Base-by-base conservation (phyloP, 176 grass and related monocot genomes). In the Oryza longistaminata region DNA sequence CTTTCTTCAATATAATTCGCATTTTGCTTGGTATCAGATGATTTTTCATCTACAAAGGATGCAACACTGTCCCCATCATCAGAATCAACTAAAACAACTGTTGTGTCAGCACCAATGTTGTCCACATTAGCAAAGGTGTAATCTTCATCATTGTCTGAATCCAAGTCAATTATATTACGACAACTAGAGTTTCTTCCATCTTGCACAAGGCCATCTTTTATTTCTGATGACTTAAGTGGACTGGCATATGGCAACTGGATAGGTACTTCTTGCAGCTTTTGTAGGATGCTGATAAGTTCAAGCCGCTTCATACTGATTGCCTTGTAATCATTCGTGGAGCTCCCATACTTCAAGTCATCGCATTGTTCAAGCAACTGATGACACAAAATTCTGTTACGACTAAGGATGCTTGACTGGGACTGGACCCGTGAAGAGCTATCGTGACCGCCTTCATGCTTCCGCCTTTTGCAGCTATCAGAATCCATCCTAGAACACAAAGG, bases 21-120 rank as follows among this genome's bases (percentile, higher is more conserved):
- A 75, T 74, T 66, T 62, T 69, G 15, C 25, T 85, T 70, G 42
- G 14, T 69, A 77, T 10, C 29, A 29, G 73, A 71, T 74, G 77
- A 78, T 73, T 67, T 75, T 73, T 80, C 77, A 85, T 70, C 46
- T 50, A 26, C 62, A 75, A 62, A 75, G 76, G 82, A 89, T 70
- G 61, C 19, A 46, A 75, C 52, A 42, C 9, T 75, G 22, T 82
- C 81, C 42, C 81, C 69, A 1, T 90, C 61, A n/a, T 58, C 82
- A 13, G 74, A 85, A 85, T 80, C 82, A 58, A 80, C 25, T 90
- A 74, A 64, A 27, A 64, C 71, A 44, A 74, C 52, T 66, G 88
- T 62, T 79, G 42, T 6, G 19, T 66, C 29, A 77, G 60, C 50
- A 27, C 58, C 66, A 85, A 3, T 68, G 42, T 62, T 76, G 11